A percentile compares a stretch with the other conserved stretches of the same genome.
These are phyloP conservation scores for Dioscorea zingiberensis DNA, from an alignment of 106 monocot species.

Conservation along the genomic window DNA sequence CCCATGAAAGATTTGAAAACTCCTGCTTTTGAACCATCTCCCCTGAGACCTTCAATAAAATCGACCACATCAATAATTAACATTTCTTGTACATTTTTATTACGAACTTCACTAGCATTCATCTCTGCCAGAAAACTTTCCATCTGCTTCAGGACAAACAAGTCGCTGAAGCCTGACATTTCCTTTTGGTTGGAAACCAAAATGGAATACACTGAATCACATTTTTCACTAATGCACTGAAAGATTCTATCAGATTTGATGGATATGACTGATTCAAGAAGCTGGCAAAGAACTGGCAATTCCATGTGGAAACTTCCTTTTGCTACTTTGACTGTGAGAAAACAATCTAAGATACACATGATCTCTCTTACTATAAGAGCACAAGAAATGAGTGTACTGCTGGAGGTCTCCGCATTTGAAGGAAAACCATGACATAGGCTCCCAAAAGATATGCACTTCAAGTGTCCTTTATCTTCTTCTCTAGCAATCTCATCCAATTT, in stretches of 20 bases:
- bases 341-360: conserved; percentile 47
- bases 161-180: conserved; percentile 29
- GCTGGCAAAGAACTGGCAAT: conserved; percentile 17
- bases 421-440: conserved; percentile 86
- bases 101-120: conserved; percentile 26
- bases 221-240: conserved; percentile 44
- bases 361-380: conserved; percentile 56
- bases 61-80: conserved; percentile 46
- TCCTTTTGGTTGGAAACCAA: conserved; percentile 26
- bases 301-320: conserved; percentile 21
- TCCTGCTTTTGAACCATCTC: conserved; percentile 46
- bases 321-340: conserved; percentile 43
- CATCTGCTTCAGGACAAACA: conserved; percentile 71
- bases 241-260: conserved; percentile 69
- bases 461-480: conserved; percentile 20
- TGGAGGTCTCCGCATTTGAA: conserved; percentile 36
- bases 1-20: conserved; percentile 54
- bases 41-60: conserved; percentile 39
- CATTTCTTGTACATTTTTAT: conserved; percentile 47
- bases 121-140: conserved; percentile 48
- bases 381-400: conserved; percentile 64
- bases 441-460: conserved; percentile 18
- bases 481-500: conserved; percentile 49
- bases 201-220: conserved; percentile 54
- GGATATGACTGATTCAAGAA: conserved; percentile 50